Percentiles rank a stretch among this genome's conserved stretches.
phyloP scores from a whole-genome alignment of 305 asterid species.

The Petunia hybrid region DNA sequence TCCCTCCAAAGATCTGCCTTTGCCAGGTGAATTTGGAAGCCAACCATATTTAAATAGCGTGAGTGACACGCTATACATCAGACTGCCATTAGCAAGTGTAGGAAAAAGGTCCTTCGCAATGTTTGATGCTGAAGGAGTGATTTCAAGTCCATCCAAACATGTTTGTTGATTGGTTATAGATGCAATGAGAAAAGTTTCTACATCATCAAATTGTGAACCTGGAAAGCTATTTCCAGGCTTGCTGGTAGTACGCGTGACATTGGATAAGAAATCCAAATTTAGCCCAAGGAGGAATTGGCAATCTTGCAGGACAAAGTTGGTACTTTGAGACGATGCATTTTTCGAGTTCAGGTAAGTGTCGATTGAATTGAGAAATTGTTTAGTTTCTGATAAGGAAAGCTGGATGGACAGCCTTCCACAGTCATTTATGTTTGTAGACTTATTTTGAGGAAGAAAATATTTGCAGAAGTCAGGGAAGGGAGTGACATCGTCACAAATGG shows the following conservation, averaged over 20 bases:
- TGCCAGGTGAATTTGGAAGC: constrained; percentile 47
- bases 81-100: constrained; percentile 62
- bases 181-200: constrained; percentile 72
- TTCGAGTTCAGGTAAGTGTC: constrained; percentile 41
- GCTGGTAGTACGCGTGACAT: constrained; percentile 39
- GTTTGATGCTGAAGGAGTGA: constrained; percentile 62
- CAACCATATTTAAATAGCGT: constrained; percentile 67
- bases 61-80: constrained; percentile 68
- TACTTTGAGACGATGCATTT: constrained; percentile 47
- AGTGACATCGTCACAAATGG: constrained; percentile 54
- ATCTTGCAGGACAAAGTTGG: constrained; percentile 64
- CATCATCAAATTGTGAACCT: constrained; percentile 50
- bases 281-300: constrained; percentile 64
- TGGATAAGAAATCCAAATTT: constrained; percentile 56
- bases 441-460: constrained; percentile 52
- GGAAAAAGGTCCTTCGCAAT: constrained; percentile 49
- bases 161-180: constrained; percentile 73
- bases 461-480: constrained; percentile 67
- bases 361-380: constrained; percentile 40
- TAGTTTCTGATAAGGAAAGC: constrained; percentile 55
- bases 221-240: constrained; percentile 48
- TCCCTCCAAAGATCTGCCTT: not conserved
- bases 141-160: constrained; percentile 66
- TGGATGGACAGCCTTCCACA: constrained; percentile 62
- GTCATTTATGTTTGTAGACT: constrained; percentile 61